Conservation (phyloP, 2,329 filamentous ascomycete genomes). For the Sclerotinia sclerotiorum region DNA sequence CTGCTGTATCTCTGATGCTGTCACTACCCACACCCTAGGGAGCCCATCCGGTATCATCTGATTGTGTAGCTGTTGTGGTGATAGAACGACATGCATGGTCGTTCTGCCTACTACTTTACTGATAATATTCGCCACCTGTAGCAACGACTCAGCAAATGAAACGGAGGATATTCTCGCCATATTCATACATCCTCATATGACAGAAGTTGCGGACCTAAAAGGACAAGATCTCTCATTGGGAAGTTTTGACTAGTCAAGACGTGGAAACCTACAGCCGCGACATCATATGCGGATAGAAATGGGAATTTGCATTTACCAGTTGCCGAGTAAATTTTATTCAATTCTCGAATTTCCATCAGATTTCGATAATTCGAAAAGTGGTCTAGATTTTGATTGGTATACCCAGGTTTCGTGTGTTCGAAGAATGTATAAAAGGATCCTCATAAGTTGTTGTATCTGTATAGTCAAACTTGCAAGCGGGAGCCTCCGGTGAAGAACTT, state of each 20-base stretch:
- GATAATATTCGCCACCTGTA: slow-evolving; percentile 28
- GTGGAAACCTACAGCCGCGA: slow-evolving; percentile 46
- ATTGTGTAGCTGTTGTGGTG: slow-evolving; percentile 25
- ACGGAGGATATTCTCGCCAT: not conserved
- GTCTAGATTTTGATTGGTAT: slow-evolving; percentile 25
- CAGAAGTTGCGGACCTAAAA: slow-evolving; percentile 40
- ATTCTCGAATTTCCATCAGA: not conserved
- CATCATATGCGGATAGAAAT: slow-evolving; percentile 49
- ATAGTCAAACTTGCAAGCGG: slow-evolving; percentile 3
- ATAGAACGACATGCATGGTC: slow-evolving; percentile 25
- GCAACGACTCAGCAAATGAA: not conserved
- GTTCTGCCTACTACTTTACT: slow-evolving; percentile 26
- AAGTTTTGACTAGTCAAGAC: slow-evolving; percentile 43
- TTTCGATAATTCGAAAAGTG: slow-evolving; percentile 23
- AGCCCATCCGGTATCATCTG: too few species aligned
- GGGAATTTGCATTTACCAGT: slow-evolving; percentile 47
- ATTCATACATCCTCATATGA: slow-evolving; percentile 39
- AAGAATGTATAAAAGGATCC: not conserved
- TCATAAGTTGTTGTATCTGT: not conserved
- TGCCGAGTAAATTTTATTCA: slow-evolving; percentile 47
- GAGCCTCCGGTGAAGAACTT: not conserved
- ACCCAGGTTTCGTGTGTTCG: slow-evolving; percentile 1
- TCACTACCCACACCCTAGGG: slow-evolving; percentile 7
- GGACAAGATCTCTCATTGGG: slow-evolving; percentile 43
- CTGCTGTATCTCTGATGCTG: slow-evolving; percentile 25